Percentiles rank a stretch among this genome's conserved stretches.
Evolutionary conservation across 2,329 filamentous ascomycete species (phyloP).

Genomic region (Neopestalotiopsis rosae): DNA sequence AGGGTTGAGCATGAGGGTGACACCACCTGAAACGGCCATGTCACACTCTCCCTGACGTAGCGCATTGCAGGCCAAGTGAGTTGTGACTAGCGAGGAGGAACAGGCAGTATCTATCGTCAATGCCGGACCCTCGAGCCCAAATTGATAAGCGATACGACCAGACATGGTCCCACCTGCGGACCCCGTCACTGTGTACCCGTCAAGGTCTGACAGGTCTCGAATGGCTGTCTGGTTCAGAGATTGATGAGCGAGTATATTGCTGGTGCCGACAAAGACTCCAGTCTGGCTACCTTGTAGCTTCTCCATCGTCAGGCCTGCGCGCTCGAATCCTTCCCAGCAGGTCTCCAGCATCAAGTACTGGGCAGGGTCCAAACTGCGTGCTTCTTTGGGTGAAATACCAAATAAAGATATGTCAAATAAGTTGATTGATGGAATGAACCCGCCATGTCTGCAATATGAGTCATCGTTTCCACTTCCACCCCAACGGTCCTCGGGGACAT

Average conservation of each 20-base stretch:
- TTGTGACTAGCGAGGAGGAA: constrained; percentile 28
- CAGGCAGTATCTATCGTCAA: constrained; percentile 34
- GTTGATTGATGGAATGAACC: constrained; percentile 29
- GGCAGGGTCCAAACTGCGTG: constrained; percentile 28
- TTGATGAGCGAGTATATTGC: constrained; percentile 28
- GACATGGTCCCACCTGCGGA: constrained; percentile 30
- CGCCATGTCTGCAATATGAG: constrained; percentile 27
- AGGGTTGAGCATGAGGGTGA: constrained; percentile 27
- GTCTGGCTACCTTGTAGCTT: constrained; percentile 30
- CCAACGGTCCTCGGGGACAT: constrained; percentile 37
- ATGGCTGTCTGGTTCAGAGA: constrained; percentile 21
- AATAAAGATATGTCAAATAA: constrained; percentile 32
- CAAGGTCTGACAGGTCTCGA: constrained; percentile 24
- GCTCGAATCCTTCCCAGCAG: constrained; percentile 33
- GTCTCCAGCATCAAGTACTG: constrained; percentile 33
- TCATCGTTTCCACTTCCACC: constrained; percentile 42
- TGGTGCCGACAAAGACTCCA: constrained; percentile 32
- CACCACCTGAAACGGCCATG: constrained; percentile 26
- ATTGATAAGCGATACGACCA: constrained; percentile 31
- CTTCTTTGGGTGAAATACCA: constrained; percentile 33
- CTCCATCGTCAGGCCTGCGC: constrained; percentile 30
- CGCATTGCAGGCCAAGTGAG: constrained; percentile 28
- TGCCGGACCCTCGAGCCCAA: constrained; percentile 32
- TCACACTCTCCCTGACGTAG: constrained; percentile 29
- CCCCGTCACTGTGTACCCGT: constrained; percentile 34